Evolutionary conservation across 2,329 filamentous ascomycete genomes (phyloP), one percentile per base, ranked within the genome.

Genomic region (Pseudovirgaria hyperparasitica): DNA sequence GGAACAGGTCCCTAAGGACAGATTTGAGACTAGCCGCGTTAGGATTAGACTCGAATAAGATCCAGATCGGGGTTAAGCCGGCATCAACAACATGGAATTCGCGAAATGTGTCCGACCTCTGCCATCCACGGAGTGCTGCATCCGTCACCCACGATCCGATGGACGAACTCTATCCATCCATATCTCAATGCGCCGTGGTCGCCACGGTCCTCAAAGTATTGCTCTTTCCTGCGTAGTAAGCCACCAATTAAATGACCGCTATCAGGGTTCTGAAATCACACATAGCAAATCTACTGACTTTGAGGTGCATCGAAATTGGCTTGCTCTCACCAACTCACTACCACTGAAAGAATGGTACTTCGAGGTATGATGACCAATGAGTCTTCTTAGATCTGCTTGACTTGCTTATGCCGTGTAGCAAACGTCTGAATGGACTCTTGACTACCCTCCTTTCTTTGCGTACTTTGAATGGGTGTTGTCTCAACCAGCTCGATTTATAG

Each of bases 381-480:
- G n/a, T 12, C 15, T 25, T 32, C 23, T 14, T 11, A 9, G 16
- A n/a, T 16, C 11, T 14, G 9, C 9, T 21, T 27, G 11, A 27
- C 18, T 22, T 30, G 18, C 35, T 44, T 35, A 46, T 25, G 35
- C 21, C 6, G 19, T 16, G 2, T 27, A 76, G 65, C 79, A 86
- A 60, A 93, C 86, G 2, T 98, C 90, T 32, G 84, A 96, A 82
- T 98, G 90, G 90, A 98, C 90, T 0, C 76, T 98, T 47, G 90
- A 98, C 60, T 98, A 98, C 52, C 90, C 90, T 17, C 90, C 90
- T 6, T 94, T 96, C 60, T 98, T 98, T 50, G 90, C 90, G 41
- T 86, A 81, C 52, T 94, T 96, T 58, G 90, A 98, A 65, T 96
- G 84, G 84, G 52, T 75, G 23, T 67, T 98, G 43, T 90, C 87